Base-by-base conservation (phyloP, 148 eudicot species). In the Chenopodium berlandieri region DNA sequence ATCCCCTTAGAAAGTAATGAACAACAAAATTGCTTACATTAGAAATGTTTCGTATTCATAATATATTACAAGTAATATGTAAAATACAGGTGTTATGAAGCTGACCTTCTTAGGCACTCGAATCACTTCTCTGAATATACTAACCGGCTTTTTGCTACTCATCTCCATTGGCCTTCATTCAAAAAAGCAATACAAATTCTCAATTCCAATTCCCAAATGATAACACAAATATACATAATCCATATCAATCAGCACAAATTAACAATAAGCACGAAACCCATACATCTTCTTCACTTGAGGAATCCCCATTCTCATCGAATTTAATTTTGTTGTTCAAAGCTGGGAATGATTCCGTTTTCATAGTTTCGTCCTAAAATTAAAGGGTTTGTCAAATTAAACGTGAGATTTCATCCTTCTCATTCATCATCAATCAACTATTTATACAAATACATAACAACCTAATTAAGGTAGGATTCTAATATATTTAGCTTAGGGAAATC, bases 91-190 rank as follows among this genome's bases (percentile, higher is more conserved):
- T 56, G 62, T 14, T 56, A 12, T 56, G 37, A 31, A 2, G 73
- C 88, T 89, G 71, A 90, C 97, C 92, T 79, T 94, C 82, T 94
- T 94, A 54, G 98, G 98, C 48, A 75, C 97, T 91, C 94, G 99
- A 83, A 96, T 83, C 37, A 92, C 93, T 89, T 96, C 99, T 83
- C 98, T 87, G 80, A 87, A 91, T 83, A 89, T 89, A 76, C 91
- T 83, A 79, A 96, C 92, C 1, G 98, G 98, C 74, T 87, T 93
- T 83, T 96, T 96, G 91, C 93, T 88, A 87, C 93, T 94, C 47
- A 89, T 83, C 82, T 96, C 99, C 91, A 89, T 85, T 32, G 99
- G 98, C 94, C 99, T 93, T 75, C 84, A 86, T 62, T 75, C 54
- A 78, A 17, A 62, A 70, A 74, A 71, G 30, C 13, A 48, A 75